These are phyloP conservation scores for Solanum habrochaites DNA, from an alignment of 257 asterid species.

Conservation along the genomic window DNA sequence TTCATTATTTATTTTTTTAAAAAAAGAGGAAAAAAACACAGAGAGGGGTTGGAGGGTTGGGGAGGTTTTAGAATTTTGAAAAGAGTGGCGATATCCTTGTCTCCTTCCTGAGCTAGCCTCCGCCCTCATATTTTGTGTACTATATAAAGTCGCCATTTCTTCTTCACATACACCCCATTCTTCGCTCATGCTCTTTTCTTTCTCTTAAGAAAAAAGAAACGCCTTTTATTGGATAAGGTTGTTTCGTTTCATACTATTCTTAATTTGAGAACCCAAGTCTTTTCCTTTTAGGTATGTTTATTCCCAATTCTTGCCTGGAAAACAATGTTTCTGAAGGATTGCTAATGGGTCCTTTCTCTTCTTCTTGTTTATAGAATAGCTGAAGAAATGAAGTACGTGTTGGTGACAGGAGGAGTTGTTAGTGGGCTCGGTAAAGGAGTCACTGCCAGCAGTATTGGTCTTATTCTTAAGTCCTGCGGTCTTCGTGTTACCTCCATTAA, in stretches of 20 bases:
- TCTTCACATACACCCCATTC: neutral
- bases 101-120: conserved; percentile 1
- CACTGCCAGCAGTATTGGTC: conserved; percentile 72
- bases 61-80: neutral
- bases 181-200: neutral
- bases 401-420: conserved; percentile 74
- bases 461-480: conserved; percentile 62
- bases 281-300: neutral
- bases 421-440: conserved; percentile 84
- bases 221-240: neutral
- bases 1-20: neutral
- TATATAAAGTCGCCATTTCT: conserved; percentile 44
- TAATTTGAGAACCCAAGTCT: neutral
- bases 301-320: neutral
- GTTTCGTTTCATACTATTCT: neutral
- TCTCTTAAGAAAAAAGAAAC: neutral
- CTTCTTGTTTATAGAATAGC: neutral
- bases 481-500: conserved; percentile 72
- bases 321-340: neutral
- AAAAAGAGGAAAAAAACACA: neutral
- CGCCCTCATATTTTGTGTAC: neutral
- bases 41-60: neutral
- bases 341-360: neutral
- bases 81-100: neutral
- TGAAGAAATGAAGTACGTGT: conserved; percentile 52